These are phyloP conservation scores for Globisporangium parvum DNA, from an alignment of 352 stramenopile species.

Conservation along the genomic window DNA sequence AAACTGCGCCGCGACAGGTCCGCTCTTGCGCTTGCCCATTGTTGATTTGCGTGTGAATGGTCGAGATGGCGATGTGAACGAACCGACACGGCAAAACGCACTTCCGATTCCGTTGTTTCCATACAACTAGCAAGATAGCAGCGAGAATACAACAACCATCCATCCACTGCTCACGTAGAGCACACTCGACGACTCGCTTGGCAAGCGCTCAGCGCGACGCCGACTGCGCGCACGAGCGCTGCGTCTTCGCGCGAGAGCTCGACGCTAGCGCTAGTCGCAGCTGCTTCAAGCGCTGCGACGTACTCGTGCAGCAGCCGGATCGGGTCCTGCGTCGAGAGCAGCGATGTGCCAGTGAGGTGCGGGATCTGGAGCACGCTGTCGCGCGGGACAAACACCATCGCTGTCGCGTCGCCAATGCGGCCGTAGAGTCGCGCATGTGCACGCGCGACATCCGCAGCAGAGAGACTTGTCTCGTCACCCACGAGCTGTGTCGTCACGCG, in stretches of 20 bases:
- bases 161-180: too few relatives aligned
- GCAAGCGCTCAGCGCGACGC: neutral
- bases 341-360: constrained; percentile 7
- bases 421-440: constrained; percentile 13
- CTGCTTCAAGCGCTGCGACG: constrained; percentile 7
- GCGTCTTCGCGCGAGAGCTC: constrained; percentile 6
- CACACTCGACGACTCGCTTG: too few relatives aligned
- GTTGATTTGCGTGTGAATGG: neutral
- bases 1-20: neutral
- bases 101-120: too few relatives aligned
- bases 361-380: constrained; percentile 13
- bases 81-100: too few relatives aligned
- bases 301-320: constrained; percentile 11
- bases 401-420: constrained; percentile 6
- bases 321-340: constrained; percentile 8
- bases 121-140: too few relatives aligned
- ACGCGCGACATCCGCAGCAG: constrained; percentile 18
- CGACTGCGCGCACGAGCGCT: constrained; percentile 5
- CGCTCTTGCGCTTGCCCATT: neutral
- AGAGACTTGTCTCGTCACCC: constrained; percentile 25
- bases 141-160: too few relatives aligned
- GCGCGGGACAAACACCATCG: constrained; percentile 5
- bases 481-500: constrained; percentile 10
- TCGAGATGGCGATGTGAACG: neutral
- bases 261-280: neutral